Base-by-base conservation (phyloP, 163 green algal genomes). In the Chloromonas sp. region DNA sequence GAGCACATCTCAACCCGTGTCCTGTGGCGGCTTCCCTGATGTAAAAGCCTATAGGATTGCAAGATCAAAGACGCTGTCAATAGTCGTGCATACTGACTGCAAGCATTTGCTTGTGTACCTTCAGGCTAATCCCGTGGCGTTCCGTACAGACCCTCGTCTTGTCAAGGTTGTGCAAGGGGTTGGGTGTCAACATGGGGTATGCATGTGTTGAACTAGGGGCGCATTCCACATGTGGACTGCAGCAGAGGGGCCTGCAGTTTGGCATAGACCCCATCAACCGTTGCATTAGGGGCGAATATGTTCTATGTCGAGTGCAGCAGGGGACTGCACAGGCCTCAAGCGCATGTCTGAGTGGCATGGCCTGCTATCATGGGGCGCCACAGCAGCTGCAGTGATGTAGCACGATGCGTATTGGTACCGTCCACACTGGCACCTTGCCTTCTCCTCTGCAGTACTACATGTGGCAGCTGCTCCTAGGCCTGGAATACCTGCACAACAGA, bases 381-480 rank as follows among this genome's bases (percentile, higher is more conserved):
- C 36, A 36, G 36, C 36, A 36, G 36, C 36, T 36, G 36, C 36
- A 36, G 36, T 36, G 36, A 36, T 36, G 36, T 36, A 36, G 36
- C 36, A 36, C 36, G 36, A 36, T 36, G 36, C 36, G 36, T 36
- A 36, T 36, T 36, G 36, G 36, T 36, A 36, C 36, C 36, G 36
- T 36, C 36, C 36, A 36, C 36, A 36, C 36, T 36, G 36, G 36
- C 36, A 36, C 36, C 36, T 36, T 36, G 36, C 36, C 36, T 36
- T 36, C 36, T 36, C 36, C 36, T 71, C 1, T 77, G 84, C 92
- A 98, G 93, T 91, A 91, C 60, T 98, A 97, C 89, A 86, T 97
- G 57, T 98, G 95, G 82, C 96, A 99, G 88, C 95, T 99, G 92
- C 92, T 98, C n/a, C 82, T 87, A 58, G 96, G 96, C 14, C 95